Base-by-base conservation (phyloP, 352 stramenopile species). In the Pythium brassicae region DNA sequence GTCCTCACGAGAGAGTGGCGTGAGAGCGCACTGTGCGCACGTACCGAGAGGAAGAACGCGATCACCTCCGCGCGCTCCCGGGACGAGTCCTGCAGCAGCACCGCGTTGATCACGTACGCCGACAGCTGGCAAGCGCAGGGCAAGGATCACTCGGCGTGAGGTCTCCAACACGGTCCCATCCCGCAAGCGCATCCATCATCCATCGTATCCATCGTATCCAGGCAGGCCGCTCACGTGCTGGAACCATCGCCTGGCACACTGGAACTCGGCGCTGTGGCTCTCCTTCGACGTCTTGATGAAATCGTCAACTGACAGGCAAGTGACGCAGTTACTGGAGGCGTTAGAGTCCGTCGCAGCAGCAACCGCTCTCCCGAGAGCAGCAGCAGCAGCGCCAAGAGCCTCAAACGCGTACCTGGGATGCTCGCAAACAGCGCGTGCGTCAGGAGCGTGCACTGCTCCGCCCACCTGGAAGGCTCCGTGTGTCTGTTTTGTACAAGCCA, bases 91-190 rank as follows among this genome's bases (percentile, higher is more conserved):
- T 94, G 78, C 7, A 85, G 62, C 23, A 95, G 62, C 25, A 95
- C 69, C 14, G 76, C 75, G 50, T 94, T 94, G 57, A 93, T 78
- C 15, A 95, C 86, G 43, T 89, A 91, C 2, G 81, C 83, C 43
- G 81, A 88, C 4, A 93, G 58, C 85, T 95, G 55, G 4, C 20
- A 23, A 15, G 29, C 14, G 56, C 19, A 43, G 34, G 43, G 43
- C 2, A 49, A 25, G 4, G 46, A 65, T 39, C 64, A 23, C 4
- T 27, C 32, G 22, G 35, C 22, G 29, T 32, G 20, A 49, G 5
- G 20, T 19, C 32, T n/a, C 40, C n/a, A 48, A 10, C 9, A 9
- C 6, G 14, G 32, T 11, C 32, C 9, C 32, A 9, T 47, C 14
- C 19, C 17, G 23, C 32, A 34, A 9, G 15, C 52, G 40, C 2